phyloP scores from a whole-genome alignment of 225 moss, liverwort and hornwort genomes.

The Bryum argenteum region DNA sequence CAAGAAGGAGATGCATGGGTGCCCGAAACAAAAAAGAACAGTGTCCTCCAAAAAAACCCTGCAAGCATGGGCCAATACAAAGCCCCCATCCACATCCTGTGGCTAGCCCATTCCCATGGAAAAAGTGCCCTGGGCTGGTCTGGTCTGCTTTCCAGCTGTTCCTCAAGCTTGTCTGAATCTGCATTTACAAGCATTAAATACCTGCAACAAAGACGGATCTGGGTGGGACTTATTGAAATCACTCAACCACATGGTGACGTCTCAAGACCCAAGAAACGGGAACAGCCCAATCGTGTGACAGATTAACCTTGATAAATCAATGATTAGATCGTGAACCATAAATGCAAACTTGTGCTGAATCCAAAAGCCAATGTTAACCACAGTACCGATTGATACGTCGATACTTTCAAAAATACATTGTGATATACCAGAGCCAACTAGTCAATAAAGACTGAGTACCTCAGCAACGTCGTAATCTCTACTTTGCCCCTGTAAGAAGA shows the following conservation, averaged over 20 bases:
- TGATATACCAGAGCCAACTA: background rate
- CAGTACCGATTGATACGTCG: slow-evolving; percentile 15
- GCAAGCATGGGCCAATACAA: background rate
- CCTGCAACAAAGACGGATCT: background rate
- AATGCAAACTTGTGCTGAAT: background rate
- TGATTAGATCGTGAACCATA: background rate
- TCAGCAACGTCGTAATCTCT: slow-evolving; percentile 18
- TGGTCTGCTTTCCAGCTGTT: slow-evolving; percentile 5
- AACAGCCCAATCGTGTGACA: background rate
- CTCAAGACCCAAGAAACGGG: background rate
- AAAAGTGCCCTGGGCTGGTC: background rate
- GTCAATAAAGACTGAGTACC: slow-evolving; percentile 16
- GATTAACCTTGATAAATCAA: background rate
- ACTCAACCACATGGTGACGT: background rate
- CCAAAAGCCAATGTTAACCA: slow-evolving; percentile 8
- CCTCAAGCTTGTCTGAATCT: slow-evolving; percentile 7
- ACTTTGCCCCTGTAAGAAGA: slow-evolving; percentile 19
- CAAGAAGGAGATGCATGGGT: too few species aligned
- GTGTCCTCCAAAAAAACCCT: too few species aligned
- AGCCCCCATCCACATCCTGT: background rate
- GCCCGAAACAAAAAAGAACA: too few species aligned
- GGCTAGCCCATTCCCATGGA: background rate
- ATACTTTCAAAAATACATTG: slow-evolving; percentile 30
- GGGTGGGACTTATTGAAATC: background rate
- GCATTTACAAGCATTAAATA: background rate